Percentiles rank a stretch among this genome's conserved stretches.
Evolutionary conservation across 768 basidiomycete genomes (phyloP).

Genomic region (Rhodotorula graminis): DNA sequence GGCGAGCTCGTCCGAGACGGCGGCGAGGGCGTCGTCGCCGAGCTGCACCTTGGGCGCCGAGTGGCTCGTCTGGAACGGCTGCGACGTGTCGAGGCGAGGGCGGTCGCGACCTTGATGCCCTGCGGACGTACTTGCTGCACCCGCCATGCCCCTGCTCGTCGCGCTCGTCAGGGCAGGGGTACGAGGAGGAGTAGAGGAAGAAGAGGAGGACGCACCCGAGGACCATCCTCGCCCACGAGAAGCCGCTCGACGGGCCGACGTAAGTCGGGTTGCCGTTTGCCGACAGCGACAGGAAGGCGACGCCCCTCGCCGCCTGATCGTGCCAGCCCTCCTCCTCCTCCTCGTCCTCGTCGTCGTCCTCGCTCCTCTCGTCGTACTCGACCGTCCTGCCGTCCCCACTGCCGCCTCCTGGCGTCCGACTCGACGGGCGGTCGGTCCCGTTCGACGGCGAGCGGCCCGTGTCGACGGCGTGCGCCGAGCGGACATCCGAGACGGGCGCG

Average conservation of each 20-base stretch:
- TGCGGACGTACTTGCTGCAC: neutral
- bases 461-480: neutral
- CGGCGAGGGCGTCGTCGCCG: conserved; percentile 7
- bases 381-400: neutral
- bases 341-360: neutral
- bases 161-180: neutral
- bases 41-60: neutral
- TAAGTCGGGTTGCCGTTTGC: conserved; percentile 31
- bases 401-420: too few relatives aligned
- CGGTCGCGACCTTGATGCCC: neutral
- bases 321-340: neutral
- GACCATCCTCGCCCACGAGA: conserved; percentile 24
- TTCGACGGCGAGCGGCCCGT: neutral
- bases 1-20: conserved; percentile 19
- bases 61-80: neutral
- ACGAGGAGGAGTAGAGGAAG: neutral
- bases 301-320: conserved; percentile 19
- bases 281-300: conserved; percentile 18
- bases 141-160: conserved; percentile 5
- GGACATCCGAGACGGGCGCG: neutral
- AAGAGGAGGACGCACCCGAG: conserved; percentile 1
- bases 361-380: conserved; percentile 1
- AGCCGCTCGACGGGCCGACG: conserved; percentile 20
- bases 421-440: too few relatives aligned
- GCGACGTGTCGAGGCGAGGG: conserved; percentile 10